Conservation (phyloP, 495 filamentous ascomycete genomes). For the Neurospora sp. region DNA sequence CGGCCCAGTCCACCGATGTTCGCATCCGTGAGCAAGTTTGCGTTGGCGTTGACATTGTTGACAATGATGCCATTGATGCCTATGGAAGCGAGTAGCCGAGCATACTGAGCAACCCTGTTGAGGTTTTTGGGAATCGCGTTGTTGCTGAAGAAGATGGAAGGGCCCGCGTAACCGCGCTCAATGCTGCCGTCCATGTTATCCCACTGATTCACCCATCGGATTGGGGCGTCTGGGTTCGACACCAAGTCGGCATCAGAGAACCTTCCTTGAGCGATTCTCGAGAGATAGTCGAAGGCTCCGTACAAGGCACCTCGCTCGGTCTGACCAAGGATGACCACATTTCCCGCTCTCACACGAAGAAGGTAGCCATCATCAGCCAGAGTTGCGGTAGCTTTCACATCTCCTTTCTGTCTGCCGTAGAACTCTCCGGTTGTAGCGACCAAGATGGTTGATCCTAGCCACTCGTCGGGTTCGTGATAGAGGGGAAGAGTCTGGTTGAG, state of each 20-base stretch:
- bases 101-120: conserved; percentile 50
- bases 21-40: conserved; percentile 37
- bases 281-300: conserved; percentile 59
- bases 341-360: conserved; percentile 35
- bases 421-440: conserved; percentile 50
- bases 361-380: conserved; percentile 56
- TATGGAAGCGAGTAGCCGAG: conserved; percentile 57
- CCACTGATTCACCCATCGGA: conserved; percentile 67
- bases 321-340: conserved; percentile 51
- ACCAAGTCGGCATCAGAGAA: conserved; percentile 42
- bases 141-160: conserved; percentile 57
- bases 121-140: conserved; percentile 45
- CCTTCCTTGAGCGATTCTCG: conserved; percentile 51
- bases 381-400: conserved; percentile 21
- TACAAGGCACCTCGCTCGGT: conserved; percentile 61
- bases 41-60: conserved; percentile 68
- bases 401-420: conserved; percentile 13
- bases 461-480: conserved; percentile 11
- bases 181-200: conserved; percentile 60
- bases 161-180: conserved; percentile 58
- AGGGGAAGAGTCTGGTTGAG: conserved; percentile 36
- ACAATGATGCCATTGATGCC: conserved; percentile 55
- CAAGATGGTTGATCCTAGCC: conserved; percentile 30
- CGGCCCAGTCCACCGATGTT: conserved; percentile 53
- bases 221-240: conserved; percentile 48